Base-by-base conservation (phyloP, 2,329 filamentous ascomycete genomes). In the Fusarium sacchari region DNA sequence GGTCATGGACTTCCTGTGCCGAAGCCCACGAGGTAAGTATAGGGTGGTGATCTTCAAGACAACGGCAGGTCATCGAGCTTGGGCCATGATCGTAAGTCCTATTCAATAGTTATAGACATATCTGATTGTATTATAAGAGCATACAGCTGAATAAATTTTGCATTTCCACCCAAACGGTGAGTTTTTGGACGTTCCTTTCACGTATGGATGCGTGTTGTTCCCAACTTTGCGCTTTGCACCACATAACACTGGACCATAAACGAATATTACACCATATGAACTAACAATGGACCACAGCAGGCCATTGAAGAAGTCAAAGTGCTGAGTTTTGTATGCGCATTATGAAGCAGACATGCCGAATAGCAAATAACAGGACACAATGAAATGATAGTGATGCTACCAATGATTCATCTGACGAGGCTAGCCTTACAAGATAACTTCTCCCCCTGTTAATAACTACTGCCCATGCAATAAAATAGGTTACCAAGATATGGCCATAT, bases 41-140 rank as follows among this genome's bases (percentile, higher is more conserved):
- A 55, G 11, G 36, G 50, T 55, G 26, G 36, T 13, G 12, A 40
- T 28, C 24, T 40, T 55, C 24, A 55, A 55, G 34, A 28, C 34
- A 18, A 40, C 4, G 10, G 15, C 9, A 55, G 24, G 24, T 28
- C 20, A 28, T 40, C 5, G 24, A 53, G 10, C 20, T 53, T 39
- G 14, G 9, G n/a, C 5, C 5, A 26, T 26, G 17, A 17, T 36
- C 24, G 10, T 14, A 37, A 26, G 5, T 28, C 15, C 50, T 17
- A 55, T 18, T 7, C n/a, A 9, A 28, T n/a, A 28, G 8, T 12
- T 40, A 28, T 55, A 15, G 8, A 7, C 7, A 17, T 20, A 10
- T 17, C 9, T 13, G 2, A 0, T 12, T 17, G 11, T 5, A 6
- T n/a, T 18, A 4, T 8, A 10, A 28, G 24, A 28, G 2, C 15